Evolutionary conservation across 73 alveolate species (phyloP), one percentile per base, ranked within the genome.

Genomic region (Breviolum minutum): DNA sequence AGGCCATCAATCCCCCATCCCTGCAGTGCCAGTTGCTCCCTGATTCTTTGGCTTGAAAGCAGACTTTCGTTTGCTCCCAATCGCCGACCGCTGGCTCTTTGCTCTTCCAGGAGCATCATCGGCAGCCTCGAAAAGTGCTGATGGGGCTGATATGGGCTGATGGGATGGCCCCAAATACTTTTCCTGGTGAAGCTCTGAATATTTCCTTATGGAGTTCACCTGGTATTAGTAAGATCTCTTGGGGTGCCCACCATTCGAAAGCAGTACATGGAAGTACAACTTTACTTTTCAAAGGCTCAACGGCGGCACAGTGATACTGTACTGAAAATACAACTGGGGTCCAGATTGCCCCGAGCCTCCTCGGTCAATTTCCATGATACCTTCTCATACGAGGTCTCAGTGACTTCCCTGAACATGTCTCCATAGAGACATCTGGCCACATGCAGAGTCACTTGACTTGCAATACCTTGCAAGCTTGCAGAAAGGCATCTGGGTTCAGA

Each of bases 371-470:
- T 60, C 86, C 86, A 77, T 40, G 73, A 20, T 24, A 87, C 82
- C 69, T 64, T 87, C 66, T 87, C 83, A 32, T 64, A 87, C 32
- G 95, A 87, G 63, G 95, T 87, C 95, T 87, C 95, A 30, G 95
- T 87, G 83, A 63, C 79, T 63, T 87, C 83, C 5, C 95, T 81
- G 26, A 87, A 87, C 83, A 63, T 87, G 64, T 63, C 95, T 10
- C 95, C 95, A 63, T 87, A 87, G 71, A 94, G 86, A 62, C 87
- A 81, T 68, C 94, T 40, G 62, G 99, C 99, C 84, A 94, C 94
- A n/a, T 64, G 80, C 85, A 94, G 74, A 12, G 99, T 94, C 83
- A 94, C 99, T 30, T 62, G 61, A 85, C 99, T 94, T n/a, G 99
- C 99, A 27, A 94, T 94, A 19, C 92, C 92, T 83, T 61, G 9